phyloP scores from a whole-genome alignment of 2,329 filamentous ascomycete species.

The Knufia fluminis region DNA sequence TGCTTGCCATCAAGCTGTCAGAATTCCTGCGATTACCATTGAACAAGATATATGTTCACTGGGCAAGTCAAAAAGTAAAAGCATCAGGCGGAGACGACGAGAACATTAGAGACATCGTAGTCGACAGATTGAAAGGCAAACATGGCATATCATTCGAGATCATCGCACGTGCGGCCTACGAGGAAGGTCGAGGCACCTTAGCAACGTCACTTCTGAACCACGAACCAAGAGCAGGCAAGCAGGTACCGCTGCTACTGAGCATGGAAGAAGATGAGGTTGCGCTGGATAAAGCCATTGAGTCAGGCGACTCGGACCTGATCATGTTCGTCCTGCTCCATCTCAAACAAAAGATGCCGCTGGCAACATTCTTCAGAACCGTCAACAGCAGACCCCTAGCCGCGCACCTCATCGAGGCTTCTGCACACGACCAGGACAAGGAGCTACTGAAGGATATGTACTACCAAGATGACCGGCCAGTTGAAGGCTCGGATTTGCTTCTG shows the following conservation, averaged over 20 bases:
- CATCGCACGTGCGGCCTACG: conserved; percentile 85
- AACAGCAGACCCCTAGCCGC: conserved; percentile 77
- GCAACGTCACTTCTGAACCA: conserved; percentile 88
- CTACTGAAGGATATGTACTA: conserved; percentile 95
- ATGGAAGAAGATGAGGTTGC: conserved; percentile 96
- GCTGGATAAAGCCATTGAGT: conserved; percentile 92
- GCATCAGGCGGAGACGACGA: conserved; percentile 79
- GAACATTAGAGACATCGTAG: conserved; percentile 73
- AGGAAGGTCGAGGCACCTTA: conserved; percentile 80
- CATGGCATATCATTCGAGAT: conserved; percentile 91
- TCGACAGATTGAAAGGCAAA: conserved; percentile 77
- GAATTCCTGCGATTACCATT: conserved; percentile 78
- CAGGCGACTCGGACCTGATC: conserved; percentile 88
- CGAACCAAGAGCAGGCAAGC: conserved; percentile 87
- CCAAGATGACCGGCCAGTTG: conserved; percentile 83
- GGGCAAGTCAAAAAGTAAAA: conserved; percentile 91
- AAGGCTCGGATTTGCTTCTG: conserved; percentile 80
- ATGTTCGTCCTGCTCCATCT: conserved; percentile 79
- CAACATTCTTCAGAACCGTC: conserved; percentile 85
- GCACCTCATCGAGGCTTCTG: conserved; percentile 78
- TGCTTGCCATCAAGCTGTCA: conserved; percentile 79
- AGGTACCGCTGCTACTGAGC: conserved; percentile 82
- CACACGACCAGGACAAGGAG: conserved; percentile 66
- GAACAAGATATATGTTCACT: conserved; percentile 88
- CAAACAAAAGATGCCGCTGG: conserved; percentile 81